Evolutionary conservation across 139 green algal species (phyloP).

Genomic region (Yamagishiella unicocca): DNA sequence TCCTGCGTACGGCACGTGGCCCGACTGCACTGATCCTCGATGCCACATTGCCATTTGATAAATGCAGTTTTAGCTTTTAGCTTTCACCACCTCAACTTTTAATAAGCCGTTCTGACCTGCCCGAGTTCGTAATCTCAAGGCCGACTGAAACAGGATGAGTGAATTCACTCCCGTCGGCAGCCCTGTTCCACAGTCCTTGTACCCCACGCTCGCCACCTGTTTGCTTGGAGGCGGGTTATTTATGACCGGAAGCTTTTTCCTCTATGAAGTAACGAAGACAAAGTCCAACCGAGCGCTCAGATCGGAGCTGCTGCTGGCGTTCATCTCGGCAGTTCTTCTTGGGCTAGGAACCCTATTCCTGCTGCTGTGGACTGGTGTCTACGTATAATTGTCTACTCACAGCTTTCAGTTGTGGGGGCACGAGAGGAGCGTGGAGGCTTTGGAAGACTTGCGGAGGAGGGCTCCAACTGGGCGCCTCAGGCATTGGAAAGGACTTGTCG

Average conservation of each 20-base stretch:
- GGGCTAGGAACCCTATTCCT: slow-evolving; percentile 66
- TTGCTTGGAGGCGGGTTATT: slow-evolving; percentile 48
- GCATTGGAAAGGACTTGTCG: too few relatives aligned
- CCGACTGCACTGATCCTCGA: too few relatives aligned
- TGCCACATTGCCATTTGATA: too few relatives aligned
- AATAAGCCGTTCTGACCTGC: too few relatives aligned
- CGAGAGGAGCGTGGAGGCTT: too few relatives aligned
- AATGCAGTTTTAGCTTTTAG: too few relatives aligned
- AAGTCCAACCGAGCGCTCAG: slow-evolving; percentile 48
- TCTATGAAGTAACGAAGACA: slow-evolving; percentile 63
- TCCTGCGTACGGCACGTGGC: too few relatives aligned
- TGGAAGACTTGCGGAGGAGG: too few relatives aligned
- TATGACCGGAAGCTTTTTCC: slow-evolving; percentile 57
- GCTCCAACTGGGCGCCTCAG: too few relatives aligned
- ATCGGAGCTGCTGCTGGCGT: slow-evolving; percentile 53
- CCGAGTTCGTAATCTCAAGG: too few relatives aligned
- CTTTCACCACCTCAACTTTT: too few relatives aligned
- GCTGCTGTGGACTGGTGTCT: slow-evolving; percentile 65
- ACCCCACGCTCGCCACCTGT: slow-evolving; percentile 53
- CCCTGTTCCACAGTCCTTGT: slow-evolving; percentile 52
- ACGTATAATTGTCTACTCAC: slow-evolving; percentile 60
- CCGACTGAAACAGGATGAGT: not conserved
- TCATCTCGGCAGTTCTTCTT: slow-evolving; percentile 50
- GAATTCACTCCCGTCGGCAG: slow-evolving; percentile 27
- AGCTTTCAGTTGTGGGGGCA: too few relatives aligned